phyloP scores from a whole-genome alignment of 257 asterid species.

The Nemophila menziesii region DNA sequence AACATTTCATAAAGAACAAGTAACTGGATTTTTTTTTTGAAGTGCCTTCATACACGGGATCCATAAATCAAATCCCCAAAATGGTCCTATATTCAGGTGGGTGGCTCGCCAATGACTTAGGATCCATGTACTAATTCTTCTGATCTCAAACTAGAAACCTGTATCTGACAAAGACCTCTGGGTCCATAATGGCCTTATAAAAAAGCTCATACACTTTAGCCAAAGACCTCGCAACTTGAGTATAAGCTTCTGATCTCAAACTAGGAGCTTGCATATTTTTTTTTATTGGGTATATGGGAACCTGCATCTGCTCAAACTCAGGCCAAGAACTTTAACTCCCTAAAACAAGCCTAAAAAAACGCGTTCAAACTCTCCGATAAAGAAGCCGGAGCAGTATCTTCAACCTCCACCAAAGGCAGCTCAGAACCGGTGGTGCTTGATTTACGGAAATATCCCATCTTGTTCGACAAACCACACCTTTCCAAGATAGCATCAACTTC shows the following conservation, averaged over 20 bases:
- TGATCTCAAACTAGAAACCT: too few relatives aligned
- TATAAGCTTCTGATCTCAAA: slow-evolving; percentile 65
- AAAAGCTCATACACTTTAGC: slow-evolving; percentile 72
- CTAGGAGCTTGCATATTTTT: too few relatives aligned
- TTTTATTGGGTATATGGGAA: too few relatives aligned
- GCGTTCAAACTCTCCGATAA: slow-evolving; percentile 75
- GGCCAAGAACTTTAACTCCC: slow-evolving; percentile 78
- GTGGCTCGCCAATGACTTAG: slow-evolving; percentile 82
- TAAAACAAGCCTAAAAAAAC: slow-evolving; percentile 73
- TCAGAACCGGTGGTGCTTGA: too few relatives aligned
- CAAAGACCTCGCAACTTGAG: slow-evolving; percentile 49
- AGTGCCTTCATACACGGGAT: too few relatives aligned
- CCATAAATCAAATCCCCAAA: slow-evolving; percentile 86
- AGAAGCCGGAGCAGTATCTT: slow-evolving; percentile 52
- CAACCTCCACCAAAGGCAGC: slow-evolving; percentile 55
- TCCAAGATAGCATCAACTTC: slow-evolving; percentile 61
- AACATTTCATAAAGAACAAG: too few relatives aligned
- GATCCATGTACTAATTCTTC: slow-evolving; percentile 59
- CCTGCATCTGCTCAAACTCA: slow-evolving; percentile 88
- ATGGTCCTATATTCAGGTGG: slow-evolving; percentile 97
- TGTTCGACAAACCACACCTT: slow-evolving; percentile 65
- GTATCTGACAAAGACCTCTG: too few relatives aligned
- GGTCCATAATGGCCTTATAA: slow-evolving; percentile 68
- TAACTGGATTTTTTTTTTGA: too few relatives aligned
- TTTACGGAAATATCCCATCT: slow-evolving; percentile 51